These are phyloP conservation scores for Rhynchospora pubera DNA, from an alignment of 176 grass and related monocot genomes.

Conservation along the genomic window DNA sequence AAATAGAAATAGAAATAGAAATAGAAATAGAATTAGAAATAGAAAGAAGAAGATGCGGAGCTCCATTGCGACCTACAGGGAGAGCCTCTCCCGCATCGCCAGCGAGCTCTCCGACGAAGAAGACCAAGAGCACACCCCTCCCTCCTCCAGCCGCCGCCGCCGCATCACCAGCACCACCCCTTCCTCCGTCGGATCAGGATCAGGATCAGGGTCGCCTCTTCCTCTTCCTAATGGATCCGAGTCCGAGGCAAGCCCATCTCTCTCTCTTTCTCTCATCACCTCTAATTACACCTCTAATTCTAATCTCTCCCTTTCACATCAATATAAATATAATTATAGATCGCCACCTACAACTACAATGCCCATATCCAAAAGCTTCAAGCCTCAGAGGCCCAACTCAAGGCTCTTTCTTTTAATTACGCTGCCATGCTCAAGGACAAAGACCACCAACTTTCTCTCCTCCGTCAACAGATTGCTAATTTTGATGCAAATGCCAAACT, in stretches of 20 bases:
- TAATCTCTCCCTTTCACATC: neutral
- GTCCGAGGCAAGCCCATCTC: no score
- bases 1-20: no score
- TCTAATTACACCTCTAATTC: no score
- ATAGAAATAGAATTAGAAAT: no score
- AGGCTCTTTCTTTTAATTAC: slow-evolving; percentile 91
- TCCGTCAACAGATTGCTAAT: slow-evolving; percentile 67
- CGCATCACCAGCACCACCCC: neutral
- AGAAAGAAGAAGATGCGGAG: slow-evolving; percentile 47
- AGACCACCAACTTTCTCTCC: slow-evolving; percentile 79
- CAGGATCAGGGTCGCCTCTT: neutral
- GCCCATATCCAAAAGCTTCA: slow-evolving; percentile 81
- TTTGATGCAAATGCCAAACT: slow-evolving; percentile 48
- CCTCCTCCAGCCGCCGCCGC: slow-evolving; percentile 28
- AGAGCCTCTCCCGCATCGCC: slow-evolving; percentile 85
- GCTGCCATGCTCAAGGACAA: slow-evolving; percentile 89
- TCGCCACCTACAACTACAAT: slow-evolving; percentile 78
- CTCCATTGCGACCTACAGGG: slow-evolving; percentile 77
- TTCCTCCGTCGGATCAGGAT: neutral
- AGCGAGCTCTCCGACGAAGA: slow-evolving; percentile 65
- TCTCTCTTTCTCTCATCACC: no score
- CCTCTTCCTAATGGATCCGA: slow-evolving; percentile 26
- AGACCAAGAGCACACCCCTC: slow-evolving; percentile 21
- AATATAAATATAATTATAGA: no score
- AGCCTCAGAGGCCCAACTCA: slow-evolving; percentile 81